A percentile compares a stretch with the other conserved stretches of the same genome.
phyloP scores from a whole-genome alignment of 2,329 filamentous ascomycete genomes.

The Colletotrichum sp. region DNA sequence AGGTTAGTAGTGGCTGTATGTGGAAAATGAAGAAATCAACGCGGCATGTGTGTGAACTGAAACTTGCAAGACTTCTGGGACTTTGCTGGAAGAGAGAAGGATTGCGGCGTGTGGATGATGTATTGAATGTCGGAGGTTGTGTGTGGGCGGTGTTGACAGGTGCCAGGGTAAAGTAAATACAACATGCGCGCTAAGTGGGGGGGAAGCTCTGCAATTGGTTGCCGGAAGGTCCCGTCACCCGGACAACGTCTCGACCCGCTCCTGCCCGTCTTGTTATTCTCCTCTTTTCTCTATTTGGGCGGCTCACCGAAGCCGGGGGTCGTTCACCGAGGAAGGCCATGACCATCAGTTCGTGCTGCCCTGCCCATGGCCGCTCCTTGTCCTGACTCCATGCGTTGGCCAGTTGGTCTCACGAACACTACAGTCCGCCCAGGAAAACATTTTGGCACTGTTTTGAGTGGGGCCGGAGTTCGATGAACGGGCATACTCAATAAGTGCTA shows the following conservation, averaged over 20 bases:
- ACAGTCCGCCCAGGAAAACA: too few species aligned
- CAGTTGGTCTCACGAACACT: too few species aligned
- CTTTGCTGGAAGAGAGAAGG: background rate
- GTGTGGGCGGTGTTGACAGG: conserved; percentile 9
- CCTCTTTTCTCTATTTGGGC: background rate
- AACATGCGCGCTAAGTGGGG: conserved; percentile 11
- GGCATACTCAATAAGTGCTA: too few species aligned
- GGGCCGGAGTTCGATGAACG: too few species aligned
- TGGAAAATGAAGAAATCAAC: background rate
- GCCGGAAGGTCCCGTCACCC: background rate
- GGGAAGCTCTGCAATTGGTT: conserved; percentile 1
- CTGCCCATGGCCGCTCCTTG: too few species aligned
- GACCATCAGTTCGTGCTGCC: background rate
- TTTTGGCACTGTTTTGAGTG: too few species aligned
- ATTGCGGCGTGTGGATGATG: background rate
- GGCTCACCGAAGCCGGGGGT: background rate
- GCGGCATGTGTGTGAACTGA: background rate
- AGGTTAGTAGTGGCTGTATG: background rate
- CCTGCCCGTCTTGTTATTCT: background rate
- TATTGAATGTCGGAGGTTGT: background rate
- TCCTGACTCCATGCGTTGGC: too few species aligned
- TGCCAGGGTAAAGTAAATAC: conserved; percentile 18
- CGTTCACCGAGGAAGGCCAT: background rate
- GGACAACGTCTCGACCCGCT: background rate
- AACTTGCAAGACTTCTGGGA: background rate